Conservation (phyloP, 805 yeast genomes). For the Candida berthetii region DNA sequence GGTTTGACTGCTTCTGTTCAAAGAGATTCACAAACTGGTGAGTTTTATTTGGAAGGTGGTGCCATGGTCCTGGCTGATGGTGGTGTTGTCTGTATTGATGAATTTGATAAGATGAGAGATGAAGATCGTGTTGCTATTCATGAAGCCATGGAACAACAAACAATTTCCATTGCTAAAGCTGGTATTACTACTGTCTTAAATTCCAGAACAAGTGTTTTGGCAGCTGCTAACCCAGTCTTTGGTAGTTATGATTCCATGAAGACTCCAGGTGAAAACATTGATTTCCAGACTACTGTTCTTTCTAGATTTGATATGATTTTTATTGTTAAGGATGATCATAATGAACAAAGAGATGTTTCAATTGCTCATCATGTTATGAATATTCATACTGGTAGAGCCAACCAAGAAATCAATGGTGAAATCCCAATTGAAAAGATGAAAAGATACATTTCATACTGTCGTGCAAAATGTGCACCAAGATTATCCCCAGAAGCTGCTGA, state of each 20-base stretch:
- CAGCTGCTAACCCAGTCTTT: slow-evolving; percentile 96
- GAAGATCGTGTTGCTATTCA: slow-evolving; percentile 98
- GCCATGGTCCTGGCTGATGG: slow-evolving; percentile 99
- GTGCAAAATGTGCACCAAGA: slow-evolving; percentile 88
- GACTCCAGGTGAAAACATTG: slow-evolving; percentile 96
- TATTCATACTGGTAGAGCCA: slow-evolving; percentile 80
- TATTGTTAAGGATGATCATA: slow-evolving; percentile 93
- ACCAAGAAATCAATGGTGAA: slow-evolving; percentile 59
- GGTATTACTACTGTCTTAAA: slow-evolving; percentile 96
- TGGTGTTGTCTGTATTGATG: slow-evolving; percentile 98
- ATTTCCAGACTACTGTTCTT: slow-evolving; percentile 92
- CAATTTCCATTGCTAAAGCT: slow-evolving; percentile 97
- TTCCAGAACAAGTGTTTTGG: slow-evolving; percentile 93
- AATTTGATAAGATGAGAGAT: slow-evolving; percentile 98
- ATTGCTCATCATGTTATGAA: slow-evolving; percentile 95
- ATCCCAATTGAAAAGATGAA: slow-evolving; percentile 89
- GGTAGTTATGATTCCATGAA: slow-evolving; percentile 96
- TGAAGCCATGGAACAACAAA: slow-evolving; percentile 99
- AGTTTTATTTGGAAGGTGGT: slow-evolving; percentile 96
- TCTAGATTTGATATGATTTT: slow-evolving; percentile 99
- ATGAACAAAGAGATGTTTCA: slow-evolving; percentile 74
- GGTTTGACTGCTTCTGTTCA: slow-evolving; percentile 98
- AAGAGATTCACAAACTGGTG: slow-evolving; percentile 81
- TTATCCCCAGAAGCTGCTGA: slow-evolving; percentile 86
- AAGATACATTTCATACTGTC: slow-evolving; percentile 86